phyloP scores from a whole-genome alignment of 805 yeast genomes.

The Wickerhamiella lipophila region DNA sequence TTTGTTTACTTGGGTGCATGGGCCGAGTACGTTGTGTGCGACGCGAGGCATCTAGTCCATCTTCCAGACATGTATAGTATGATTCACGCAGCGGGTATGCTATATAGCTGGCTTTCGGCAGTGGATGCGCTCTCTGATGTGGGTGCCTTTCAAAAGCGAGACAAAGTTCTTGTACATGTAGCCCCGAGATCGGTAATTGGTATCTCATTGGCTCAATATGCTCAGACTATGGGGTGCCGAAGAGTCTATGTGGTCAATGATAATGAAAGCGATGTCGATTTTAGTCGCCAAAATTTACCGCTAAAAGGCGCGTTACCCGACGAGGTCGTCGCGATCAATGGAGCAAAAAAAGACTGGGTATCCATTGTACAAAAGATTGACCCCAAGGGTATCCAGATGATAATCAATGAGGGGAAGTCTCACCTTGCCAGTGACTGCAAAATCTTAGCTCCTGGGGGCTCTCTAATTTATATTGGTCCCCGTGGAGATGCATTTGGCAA shows the following conservation, averaged over 20 bases:
- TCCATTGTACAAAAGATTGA: conserved; percentile 19
- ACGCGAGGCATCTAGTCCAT: conserved; percentile 20
- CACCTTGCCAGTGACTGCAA: background rate
- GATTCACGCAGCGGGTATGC: conserved; percentile 26
- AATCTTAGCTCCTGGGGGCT: conserved; percentile 1
- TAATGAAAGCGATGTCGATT: conserved; percentile 21
- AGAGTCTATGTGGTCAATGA: conserved; percentile 29
- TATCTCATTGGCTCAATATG: conserved; percentile 29
- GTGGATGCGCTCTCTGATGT: conserved; percentile 25
- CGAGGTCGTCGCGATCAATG: conserved; percentile 23
- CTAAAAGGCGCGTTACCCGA: conserved; percentile 20
- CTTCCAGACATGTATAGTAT: conserved; percentile 22
- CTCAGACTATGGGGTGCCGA: conserved; percentile 29
- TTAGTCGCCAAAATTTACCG: conserved; percentile 16
- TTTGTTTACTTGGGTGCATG: conserved; percentile 30
- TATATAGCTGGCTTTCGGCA: conserved; percentile 31
- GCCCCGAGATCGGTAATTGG: conserved; percentile 28
- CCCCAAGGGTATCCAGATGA: conserved; percentile 24
- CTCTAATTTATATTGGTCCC: background rate
- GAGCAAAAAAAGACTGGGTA: conserved; percentile 19
- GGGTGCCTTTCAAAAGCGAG: conserved; percentile 24
- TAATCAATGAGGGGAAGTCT: conserved; percentile 20
- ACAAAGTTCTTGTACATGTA: conserved; percentile 27
- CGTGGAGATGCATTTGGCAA: background rate
- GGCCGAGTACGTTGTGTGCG: conserved; percentile 28